Conservation (phyloP, 2,329 filamentous ascomycete species). For the Claviceps paspali region DNA sequence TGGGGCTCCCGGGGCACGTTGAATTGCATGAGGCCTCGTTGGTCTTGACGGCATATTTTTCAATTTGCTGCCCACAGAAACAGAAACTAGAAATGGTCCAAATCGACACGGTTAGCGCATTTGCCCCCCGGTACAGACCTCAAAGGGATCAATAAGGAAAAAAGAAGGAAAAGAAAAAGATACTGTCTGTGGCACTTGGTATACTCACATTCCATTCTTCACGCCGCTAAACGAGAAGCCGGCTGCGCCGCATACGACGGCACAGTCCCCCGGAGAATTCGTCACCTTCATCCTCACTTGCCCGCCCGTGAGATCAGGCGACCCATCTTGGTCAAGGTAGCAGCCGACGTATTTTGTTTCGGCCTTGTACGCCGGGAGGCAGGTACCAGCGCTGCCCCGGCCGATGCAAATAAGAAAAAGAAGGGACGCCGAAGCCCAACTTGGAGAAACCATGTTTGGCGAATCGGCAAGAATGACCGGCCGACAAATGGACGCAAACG, state of each 20-base stretch:
- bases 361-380: neutral
- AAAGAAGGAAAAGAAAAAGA: neutral
- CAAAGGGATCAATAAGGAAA: too few species aligned
- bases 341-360: neutral
- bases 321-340: neutral
- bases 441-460: neutral
- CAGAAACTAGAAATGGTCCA: neutral
- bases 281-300: neutral
- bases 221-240: conserved; percentile 7
- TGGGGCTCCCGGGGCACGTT: neutral
- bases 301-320: neutral
- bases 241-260: conserved; percentile 8
- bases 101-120: too few species aligned
- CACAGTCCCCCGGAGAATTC: conserved; percentile 6
- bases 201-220: conserved; percentile 7
- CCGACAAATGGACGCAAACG: too few species aligned
- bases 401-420: neutral
- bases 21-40: neutral
- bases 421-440: neutral
- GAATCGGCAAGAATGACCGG: too few species aligned
- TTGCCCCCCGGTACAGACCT: too few species aligned
- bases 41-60: neutral
- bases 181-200: neutral
- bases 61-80: neutral
- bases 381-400: neutral